Conservation (phyloP, 139 green algal genomes). For the Tetradesmus lagerheimii region DNA sequence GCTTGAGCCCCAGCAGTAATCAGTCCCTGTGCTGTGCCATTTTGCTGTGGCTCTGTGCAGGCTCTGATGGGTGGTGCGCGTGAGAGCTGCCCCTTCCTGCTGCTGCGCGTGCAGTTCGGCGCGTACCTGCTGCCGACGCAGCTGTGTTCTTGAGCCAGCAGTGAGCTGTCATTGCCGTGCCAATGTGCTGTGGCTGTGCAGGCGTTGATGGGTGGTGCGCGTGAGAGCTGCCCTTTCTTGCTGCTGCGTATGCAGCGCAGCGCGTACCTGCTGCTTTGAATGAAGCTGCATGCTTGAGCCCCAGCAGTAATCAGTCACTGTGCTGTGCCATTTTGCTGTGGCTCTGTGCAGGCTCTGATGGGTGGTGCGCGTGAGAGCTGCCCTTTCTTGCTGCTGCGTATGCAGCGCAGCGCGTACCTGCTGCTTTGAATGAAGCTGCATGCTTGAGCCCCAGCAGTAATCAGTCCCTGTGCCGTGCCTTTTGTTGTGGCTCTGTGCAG, state of each 20-base stretch:
- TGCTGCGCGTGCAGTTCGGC: constrained; percentile 73
- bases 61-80: constrained; percentile 13
- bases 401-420: too few species aligned
- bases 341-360: constrained; percentile 35
- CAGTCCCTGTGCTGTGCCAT: too few species aligned
- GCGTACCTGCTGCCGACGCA: too few species aligned
- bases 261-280: constrained; percentile 69
- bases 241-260: constrained; percentile 63
- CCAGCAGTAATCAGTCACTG: too few species aligned
- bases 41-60: constrained; percentile 6
- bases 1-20: too few species aligned
- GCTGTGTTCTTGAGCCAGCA: too few species aligned
- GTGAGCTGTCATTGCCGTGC: neutral
- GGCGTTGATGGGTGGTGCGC: constrained; percentile 16
- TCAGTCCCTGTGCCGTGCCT: too few species aligned
- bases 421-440: too few species aligned
- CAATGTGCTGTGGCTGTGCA: neutral
- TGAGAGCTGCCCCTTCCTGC: constrained; percentile 63
- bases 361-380: constrained; percentile 35
- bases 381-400: constrained; percentile 69
- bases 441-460: too few species aligned
- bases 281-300: too few species aligned
- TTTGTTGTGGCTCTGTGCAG: constrained; percentile 7
- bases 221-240: neutral
- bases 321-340: neutral